Base-by-base conservation (phyloP, 805 yeast genomes). In the Clavispora fructus region DNA sequence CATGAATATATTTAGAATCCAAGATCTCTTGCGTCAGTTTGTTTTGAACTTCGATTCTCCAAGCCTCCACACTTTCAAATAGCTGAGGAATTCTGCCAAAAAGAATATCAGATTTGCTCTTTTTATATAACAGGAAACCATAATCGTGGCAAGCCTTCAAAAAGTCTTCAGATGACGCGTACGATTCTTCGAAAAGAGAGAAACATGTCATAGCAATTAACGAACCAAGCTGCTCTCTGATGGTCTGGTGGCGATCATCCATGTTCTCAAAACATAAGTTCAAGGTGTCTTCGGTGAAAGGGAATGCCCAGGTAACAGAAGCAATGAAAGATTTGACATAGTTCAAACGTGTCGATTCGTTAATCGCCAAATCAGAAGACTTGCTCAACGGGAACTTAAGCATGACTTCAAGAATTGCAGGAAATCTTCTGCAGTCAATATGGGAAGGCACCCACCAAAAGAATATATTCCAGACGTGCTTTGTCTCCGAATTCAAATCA, bases 381-480 rank as follows among this genome's bases (percentile, higher is more conserved):
- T 61, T 60, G 45, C 77, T 78, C 14, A 82, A 58, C 3, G 71
- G 63, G 43, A 83, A 73, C 27, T 73, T 63, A 16, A 75, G 62
- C 13, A 86, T 65, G 8, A 68, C 64, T 28, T 67, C 59, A 19
- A 73, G 63, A 3, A 85, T 61, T 11, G 74, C 71, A 12, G 83
- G 82, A 45, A 79, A 75, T 47, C 96, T 75, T 59, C 96, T 77
- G 41, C 74, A 53, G 61, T 87, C 95, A 33, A 81, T 69, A 53
- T 79, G 83, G 0, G 80, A 63, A 0, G 89, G 85, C 1, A 81
- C 58, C 86, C 89, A 85, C 84, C 88, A 83, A 4, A 84, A 71
- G 42, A 87, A 77, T 0, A 88, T 76, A 31, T 74, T 73, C 97
- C 97, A 94, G 35, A 86, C 80, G 16, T 74, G 77, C 33, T 75